These are phyloP conservation scores for Isatis tinctoria DNA, from an alignment of 345 rosid species.

Conservation along the genomic window DNA sequence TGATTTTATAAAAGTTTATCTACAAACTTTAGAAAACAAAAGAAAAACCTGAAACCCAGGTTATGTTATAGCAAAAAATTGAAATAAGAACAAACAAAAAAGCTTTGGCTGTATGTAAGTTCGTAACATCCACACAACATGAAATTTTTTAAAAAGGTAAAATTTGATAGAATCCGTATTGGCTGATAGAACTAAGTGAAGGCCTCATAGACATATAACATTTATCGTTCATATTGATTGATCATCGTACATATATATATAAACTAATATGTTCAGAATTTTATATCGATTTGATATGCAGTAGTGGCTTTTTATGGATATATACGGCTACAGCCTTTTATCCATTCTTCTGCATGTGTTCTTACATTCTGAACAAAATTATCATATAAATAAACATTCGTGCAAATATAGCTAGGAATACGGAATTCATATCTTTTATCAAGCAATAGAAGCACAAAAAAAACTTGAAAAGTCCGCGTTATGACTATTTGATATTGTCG, in stretches of 20 bases:
- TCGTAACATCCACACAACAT: too few species aligned
- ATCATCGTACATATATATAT: not conserved
- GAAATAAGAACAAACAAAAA: too few species aligned
- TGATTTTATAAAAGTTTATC: too few species aligned
- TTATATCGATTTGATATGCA: constrained; percentile 6
- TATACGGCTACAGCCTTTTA: not conserved
- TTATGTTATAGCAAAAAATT: too few species aligned
- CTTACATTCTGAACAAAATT: not conserved
- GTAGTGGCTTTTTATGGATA: not conserved
- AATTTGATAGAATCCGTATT: not conserved
- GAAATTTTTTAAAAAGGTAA: too few species aligned
- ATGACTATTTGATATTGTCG: constrained; percentile 15
- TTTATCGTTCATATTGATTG: not conserved
- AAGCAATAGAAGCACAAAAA: not conserved
- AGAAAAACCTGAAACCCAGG: too few species aligned
- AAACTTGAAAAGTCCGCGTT: constrained; percentile 1
- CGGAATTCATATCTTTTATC: not conserved
- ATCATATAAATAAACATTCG: not conserved
- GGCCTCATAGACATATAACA: not conserved
- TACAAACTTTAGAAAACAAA: too few species aligned
- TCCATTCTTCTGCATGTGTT: not conserved
- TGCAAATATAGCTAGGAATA: not conserved
- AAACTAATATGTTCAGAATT: not conserved
- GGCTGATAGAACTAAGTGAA: not conserved
- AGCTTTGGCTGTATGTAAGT: too few species aligned